A percentile compares a stretch with the other conserved stretches of the same genome.
These are phyloP conservation scores for Solanum appendiculatum DNA, from an alignment of 257 asterid genomes.

Conservation along the genomic window DNA sequence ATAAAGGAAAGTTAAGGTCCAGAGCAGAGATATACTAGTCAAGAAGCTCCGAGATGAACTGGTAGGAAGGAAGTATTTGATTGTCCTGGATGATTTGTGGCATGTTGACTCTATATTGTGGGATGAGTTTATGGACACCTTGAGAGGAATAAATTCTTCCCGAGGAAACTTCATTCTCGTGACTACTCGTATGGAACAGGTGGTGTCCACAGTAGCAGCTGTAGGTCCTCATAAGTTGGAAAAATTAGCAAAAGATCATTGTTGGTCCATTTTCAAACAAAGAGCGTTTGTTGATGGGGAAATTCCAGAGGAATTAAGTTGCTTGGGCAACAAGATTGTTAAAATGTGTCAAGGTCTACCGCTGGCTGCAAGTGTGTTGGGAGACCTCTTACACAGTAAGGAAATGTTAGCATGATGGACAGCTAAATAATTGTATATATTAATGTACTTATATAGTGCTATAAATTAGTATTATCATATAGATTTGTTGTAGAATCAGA, in stretches of 20 bases:
- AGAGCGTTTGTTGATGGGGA: slow-evolving; percentile 5
- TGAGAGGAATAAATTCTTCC: not conserved
- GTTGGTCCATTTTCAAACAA: slow-evolving; percentile 6
- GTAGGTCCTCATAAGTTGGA: not conserved
- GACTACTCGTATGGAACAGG: slow-evolving; percentile 5
- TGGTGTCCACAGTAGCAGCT: not conserved
- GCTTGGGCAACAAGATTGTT: not conserved
- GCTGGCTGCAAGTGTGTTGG: slow-evolving; percentile 5
- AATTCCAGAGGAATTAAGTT: not conserved
- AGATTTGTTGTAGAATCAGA: no score
- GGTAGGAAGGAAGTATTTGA: not conserved
- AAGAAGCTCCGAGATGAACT: not conserved
- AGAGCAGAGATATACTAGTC: not conserved
- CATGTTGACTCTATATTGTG: not conserved
- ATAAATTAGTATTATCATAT: no score
- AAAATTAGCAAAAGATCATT: not conserved
- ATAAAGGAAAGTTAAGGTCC: not conserved
- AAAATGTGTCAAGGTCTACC: slow-evolving; percentile 11
- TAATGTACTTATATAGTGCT: no score
- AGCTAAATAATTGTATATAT: no score
- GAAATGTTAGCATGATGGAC: no score
- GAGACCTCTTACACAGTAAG: not conserved
- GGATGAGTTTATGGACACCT: not conserved
- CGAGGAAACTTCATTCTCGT: slow-evolving; percentile 9
- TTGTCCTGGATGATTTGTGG: slow-evolving; percentile 30